A percentile compares a stretch with the other conserved stretches of the same genome.
Conservation (phyloP, 768 basidiomycete genomes). For the Psilocybe sp. region DNA sequence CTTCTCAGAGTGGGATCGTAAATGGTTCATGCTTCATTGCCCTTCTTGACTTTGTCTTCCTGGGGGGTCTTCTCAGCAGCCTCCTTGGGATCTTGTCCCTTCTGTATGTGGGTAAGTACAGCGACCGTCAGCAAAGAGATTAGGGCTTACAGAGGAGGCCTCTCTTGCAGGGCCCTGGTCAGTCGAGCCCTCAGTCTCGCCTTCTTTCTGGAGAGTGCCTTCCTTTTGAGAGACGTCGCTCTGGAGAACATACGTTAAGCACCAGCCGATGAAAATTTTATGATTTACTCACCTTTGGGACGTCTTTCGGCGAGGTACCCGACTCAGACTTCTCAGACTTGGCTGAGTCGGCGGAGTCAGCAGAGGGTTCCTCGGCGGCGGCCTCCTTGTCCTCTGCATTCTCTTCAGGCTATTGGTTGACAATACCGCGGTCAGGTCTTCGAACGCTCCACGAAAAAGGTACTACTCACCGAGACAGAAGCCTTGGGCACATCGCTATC, state of each 20-base stretch:
- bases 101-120: too few relatives aligned
- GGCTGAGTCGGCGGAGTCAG: not conserved
- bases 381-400: constrained; percentile 3
- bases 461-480: constrained; percentile 20
- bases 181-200: constrained; percentile 18
- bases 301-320: not conserved
- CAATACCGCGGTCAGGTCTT: not conserved
- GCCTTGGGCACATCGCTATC: constrained; percentile 25
- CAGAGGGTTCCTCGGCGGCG: constrained; percentile 2
- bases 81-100: constrained; percentile 6
- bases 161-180: constrained; percentile 16
- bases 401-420: constrained; percentile 2
- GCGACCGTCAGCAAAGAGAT: too few relatives aligned
- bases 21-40: too few relatives aligned
- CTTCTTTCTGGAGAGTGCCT: constrained; percentile 19
- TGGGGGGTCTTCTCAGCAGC: constrained; percentile 9
- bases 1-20: too few relatives aligned
- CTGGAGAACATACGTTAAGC: not conserved
- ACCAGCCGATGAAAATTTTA: not conserved
- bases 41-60: too few relatives aligned
- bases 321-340: not conserved
- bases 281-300: not conserved
- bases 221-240: constrained; percentile 6
- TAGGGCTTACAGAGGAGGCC: too few relatives aligned
- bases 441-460: not conserved